These are phyloP conservation scores for Chimonanthus praecox DNA, from an alignment of 164 flowering plant species.

Conservation along the genomic window DNA sequence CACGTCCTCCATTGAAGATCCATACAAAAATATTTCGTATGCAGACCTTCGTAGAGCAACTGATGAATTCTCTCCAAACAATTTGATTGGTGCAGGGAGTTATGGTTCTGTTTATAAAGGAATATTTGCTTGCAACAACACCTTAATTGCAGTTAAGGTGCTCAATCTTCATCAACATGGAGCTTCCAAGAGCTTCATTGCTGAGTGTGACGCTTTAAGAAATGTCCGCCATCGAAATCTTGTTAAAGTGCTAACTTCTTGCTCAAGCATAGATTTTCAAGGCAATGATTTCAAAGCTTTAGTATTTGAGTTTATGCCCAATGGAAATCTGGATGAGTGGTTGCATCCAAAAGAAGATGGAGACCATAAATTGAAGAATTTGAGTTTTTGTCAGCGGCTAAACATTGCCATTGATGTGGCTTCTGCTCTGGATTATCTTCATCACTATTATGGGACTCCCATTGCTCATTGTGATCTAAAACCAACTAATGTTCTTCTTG, in stretches of 20 bases:
- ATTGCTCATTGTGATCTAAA: slow-evolving; percentile 32
- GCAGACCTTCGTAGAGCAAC: slow-evolving; percentile 6
- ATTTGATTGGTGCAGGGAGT: neutral
- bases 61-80: neutral
- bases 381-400: neutral
- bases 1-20: neutral
- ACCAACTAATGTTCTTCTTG: slow-evolving; percentile 31
- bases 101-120: neutral
- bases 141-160: neutral
- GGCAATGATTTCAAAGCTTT: slow-evolving; percentile 1
- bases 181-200: neutral
- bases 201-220: neutral
- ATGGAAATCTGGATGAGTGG: neutral
- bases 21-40: neutral
- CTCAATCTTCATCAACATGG: neutral
- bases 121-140: neutral
- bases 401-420: slow-evolving; percentile 26
- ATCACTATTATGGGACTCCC: slow-evolving; percentile 16
- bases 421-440: slow-evolving; percentile 28
- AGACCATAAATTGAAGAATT: neutral
- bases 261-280: neutral
- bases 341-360: neutral
- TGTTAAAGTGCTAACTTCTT: neutral
- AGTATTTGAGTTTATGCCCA: neutral
- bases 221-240: slow-evolving; percentile 1